Base-by-base conservation (phyloP, 306 rosid species). In the Acacia crassicarpa region DNA sequence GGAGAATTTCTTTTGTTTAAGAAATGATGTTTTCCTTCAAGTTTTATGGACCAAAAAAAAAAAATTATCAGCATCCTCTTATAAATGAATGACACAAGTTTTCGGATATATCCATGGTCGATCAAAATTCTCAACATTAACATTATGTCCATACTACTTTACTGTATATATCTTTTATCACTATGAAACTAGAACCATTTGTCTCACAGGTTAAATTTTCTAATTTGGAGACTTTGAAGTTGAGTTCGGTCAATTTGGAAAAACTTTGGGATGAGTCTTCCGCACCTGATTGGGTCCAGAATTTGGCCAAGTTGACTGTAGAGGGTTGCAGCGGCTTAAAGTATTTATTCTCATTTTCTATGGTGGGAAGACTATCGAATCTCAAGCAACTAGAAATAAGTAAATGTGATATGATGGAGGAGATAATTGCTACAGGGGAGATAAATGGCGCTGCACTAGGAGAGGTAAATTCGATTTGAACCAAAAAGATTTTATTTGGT, bases 181-280 rank as follows among this genome's bases (percentile, higher is more conserved):
- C 3, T 2, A 0, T 56, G 2, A 56, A 20, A n/a, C 23, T 56
- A 9, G n/a, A n/a, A 7, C 23, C 0, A 2, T 56, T 20, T 56
- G n/a, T 27, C 1, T 30, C 11, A n/a, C n/a, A 70, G 77, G 71
- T 80, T 25, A 17, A 17, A 56, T 80, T 80, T 8, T 45, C 81
- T 3, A 72, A 56, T 22, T 25, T 84, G 48, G 38, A 79, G 78
- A 84, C 22, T 7, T 17, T 84, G 30, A 56, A 44, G 78, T 22
- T 80, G 49, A 41, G 71, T 19, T 45, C 83, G 3, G n/a, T 84
- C 22, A 66, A 25, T 13, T 44, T 79, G 14, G 8, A 83, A 6
- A 72, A 33, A 53, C 41, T 83, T 25, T 83, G 85, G 81, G 72
- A 76, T 32, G 54, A 82, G 2, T 45, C 17, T 33, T 16, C 25